Conservation (phyloP, 306 rosid species). For the Vigna radiata region DNA sequence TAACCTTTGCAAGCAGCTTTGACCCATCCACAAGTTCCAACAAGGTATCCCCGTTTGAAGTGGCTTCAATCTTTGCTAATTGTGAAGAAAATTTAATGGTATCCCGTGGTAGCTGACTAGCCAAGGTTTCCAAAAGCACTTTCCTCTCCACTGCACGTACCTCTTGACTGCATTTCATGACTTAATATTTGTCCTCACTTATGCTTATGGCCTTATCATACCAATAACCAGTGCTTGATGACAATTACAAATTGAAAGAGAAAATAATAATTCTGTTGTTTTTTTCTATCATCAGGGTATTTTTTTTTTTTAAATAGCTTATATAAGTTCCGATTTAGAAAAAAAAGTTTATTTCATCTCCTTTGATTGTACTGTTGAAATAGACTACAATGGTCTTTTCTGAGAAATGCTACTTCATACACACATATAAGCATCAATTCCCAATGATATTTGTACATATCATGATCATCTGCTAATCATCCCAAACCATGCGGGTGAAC, state of each 20-base stretch:
- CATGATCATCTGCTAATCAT: no score
- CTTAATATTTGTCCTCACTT: neutral
- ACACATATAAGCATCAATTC: no score
- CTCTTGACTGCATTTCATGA: constrained; percentile 78
- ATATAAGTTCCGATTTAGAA: no score
- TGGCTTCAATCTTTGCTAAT: constrained; percentile 62
- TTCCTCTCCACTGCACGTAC: constrained; percentile 90
- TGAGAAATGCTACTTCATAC: neutral
- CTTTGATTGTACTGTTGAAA: no score
- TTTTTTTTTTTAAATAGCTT: no score
- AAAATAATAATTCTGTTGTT: no score
- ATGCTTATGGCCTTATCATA: neutral
- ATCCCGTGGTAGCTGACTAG: constrained; percentile 61
- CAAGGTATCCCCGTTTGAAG: constrained; percentile 55
- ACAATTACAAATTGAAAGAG: neutral
- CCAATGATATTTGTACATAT: neutral
- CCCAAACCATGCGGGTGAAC: no score
- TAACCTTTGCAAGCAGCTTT: constrained; percentile 74
- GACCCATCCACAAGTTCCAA: constrained; percentile 77
- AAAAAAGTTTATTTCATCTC: no score
- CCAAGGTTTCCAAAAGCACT: constrained; percentile 84
- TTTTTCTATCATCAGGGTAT: no score
- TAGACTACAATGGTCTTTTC: no score
- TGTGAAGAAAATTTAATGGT: constrained; percentile 73
- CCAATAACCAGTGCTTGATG: neutral